Conservation (phyloP, 2,329 filamentous ascomycete genomes). For the Aspergillus vadensis region DNA sequence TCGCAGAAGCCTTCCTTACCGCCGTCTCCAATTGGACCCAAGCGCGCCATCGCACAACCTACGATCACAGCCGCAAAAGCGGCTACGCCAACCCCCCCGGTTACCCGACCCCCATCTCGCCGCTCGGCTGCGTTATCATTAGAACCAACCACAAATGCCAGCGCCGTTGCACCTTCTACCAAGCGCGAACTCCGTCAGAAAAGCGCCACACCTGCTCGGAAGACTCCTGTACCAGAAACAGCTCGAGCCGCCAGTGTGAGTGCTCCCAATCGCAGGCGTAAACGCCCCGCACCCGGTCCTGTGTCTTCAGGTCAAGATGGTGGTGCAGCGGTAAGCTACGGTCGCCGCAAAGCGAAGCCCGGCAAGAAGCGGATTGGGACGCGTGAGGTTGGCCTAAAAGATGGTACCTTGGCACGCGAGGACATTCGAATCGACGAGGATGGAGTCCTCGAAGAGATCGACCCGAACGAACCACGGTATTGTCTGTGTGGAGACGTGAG, state of each 20-base stretch:
- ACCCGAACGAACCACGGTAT: constrained; percentile 65
- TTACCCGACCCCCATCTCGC: constrained; percentile 37
- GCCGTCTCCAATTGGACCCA: constrained; percentile 28
- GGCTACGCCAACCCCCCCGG: constrained; percentile 30
- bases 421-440: constrained; percentile 51
- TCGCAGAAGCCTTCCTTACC: constrained; percentile 24
- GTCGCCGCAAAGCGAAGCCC: constrained; percentile 59
- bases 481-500: constrained; percentile 66
- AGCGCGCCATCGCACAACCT: constrained; percentile 23
- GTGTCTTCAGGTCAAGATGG: constrained; percentile 60
- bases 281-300: constrained; percentile 61
- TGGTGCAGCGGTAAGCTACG: constrained; percentile 63
- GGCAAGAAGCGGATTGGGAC: constrained; percentile 41
- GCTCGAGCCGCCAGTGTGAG: constrained; percentile 40
- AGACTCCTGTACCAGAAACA: constrained; percentile 44
- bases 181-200: constrained; percentile 44
- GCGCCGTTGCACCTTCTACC: constrained; percentile 11
- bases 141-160: constrained; percentile 26
- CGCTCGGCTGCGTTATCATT: constrained; percentile 31
- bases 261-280: constrained; percentile 51
- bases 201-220: constrained; percentile 44
- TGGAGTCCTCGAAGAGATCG: constrained; percentile 54
- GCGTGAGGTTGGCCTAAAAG: constrained; percentile 42
- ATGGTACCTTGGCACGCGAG: constrained; percentile 29
- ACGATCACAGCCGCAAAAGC: constrained; percentile 1